phyloP scores from a whole-genome alignment of 139 green algal genomes.

The Gonium pectorale region DNA sequence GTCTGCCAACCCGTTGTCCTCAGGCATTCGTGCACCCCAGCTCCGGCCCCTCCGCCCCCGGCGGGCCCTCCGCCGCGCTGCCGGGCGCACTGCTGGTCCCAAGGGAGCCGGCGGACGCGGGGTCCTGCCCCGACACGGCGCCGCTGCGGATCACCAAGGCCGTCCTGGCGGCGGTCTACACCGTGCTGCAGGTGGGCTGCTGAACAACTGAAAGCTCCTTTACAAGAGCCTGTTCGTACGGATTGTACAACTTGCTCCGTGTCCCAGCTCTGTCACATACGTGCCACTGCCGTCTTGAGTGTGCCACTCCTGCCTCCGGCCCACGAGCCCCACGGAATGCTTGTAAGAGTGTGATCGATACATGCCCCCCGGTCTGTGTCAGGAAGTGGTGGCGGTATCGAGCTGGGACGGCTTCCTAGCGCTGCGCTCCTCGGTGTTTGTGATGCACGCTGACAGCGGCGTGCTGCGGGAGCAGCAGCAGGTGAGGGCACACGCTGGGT shows the following conservation, averaged over 20 bases:
- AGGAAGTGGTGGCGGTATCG: constrained; percentile 52
- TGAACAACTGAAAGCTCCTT: too few relatives aligned
- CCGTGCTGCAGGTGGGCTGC: constrained; percentile 57
- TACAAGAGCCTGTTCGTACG: background rate
- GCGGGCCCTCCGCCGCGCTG: background rate
- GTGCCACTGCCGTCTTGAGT: too few relatives aligned
- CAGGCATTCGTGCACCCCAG: background rate
- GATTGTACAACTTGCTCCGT: too few relatives aligned
- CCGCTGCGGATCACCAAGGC: constrained; percentile 56
- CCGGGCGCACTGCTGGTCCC: constrained; percentile 34
- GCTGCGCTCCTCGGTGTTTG: constrained; percentile 56
- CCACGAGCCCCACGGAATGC: too few relatives aligned
- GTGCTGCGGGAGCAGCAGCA: constrained; percentile 46
- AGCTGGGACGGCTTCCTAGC: constrained; percentile 64
- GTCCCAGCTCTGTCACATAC: too few relatives aligned
- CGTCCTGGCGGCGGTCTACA: constrained; percentile 59
- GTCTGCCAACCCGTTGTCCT: too few relatives aligned
- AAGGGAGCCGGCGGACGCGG: constrained; percentile 54
- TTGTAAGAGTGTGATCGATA: too few relatives aligned
- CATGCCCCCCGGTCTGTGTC: too few relatives aligned
- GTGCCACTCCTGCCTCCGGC: too few relatives aligned
- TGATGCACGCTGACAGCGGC: constrained; percentile 59
- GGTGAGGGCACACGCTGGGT: background rate
- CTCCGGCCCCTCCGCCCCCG: background rate
- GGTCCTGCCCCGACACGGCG: constrained; percentile 46